Base-by-base conservation (phyloP, 768 basidiomycete species). In the Hericium coralloides region DNA sequence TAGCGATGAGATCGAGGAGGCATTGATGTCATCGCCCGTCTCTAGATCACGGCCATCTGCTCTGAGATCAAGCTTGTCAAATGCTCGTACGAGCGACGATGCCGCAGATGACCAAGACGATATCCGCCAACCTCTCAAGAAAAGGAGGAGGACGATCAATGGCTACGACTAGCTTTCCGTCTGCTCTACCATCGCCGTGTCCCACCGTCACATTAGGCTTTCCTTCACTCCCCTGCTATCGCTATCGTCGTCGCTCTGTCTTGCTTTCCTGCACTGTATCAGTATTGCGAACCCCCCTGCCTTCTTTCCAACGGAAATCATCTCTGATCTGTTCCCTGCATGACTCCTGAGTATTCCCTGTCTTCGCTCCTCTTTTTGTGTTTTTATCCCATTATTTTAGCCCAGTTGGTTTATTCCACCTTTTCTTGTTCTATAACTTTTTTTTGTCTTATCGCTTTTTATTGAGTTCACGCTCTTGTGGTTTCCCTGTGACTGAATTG, bases 121-220 rank as follows among this genome's bases (percentile, higher is more conserved):
- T 31, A 31, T 55, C 17, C 54, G 38, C 3, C 57, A 53, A 20
- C 61, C 59, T 57, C 63, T 43, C 70, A 72, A 58, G 70, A 72
- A 55, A 67, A 69, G 23, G 68, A 73, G 60, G 71, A 73, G 39
- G 67, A 72, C 60, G 61, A 57, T 57, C 20, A 20, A 53, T 38
- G 52, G 53, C 20, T 31, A 53, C 38, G 36, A 53, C 25, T 62
- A 41, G 39, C 15, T 20, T 39, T 53, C 37, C 18, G 20, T 38
- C 38, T 38, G n/a, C 25, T 50, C 15, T 23, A 20, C 22, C 25
- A 7, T 23, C 25, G 8, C 49, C 17, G n/a, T 50, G n/a, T 50
- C n/a, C 25, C 37, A 17, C 12, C 36, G n/a, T 50, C 18, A 31
- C 31, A 31, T 6, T 31, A 9, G 31, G 31, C 31, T 31, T 31